phyloP scores from a whole-genome alignment of 495 filamentous ascomycete genomes.

The Aspergillus baeticus region DNA sequence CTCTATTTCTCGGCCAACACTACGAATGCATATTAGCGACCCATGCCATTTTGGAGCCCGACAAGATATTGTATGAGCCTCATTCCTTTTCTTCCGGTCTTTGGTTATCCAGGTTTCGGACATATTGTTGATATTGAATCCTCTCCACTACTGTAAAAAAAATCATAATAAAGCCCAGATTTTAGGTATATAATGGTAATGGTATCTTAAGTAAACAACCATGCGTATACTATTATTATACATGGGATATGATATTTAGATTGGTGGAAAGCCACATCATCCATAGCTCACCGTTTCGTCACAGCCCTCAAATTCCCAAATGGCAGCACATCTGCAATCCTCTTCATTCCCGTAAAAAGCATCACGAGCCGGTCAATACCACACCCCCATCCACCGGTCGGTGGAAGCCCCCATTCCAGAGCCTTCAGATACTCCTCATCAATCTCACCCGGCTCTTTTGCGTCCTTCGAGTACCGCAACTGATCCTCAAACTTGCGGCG shows the following conservation, averaged over 20 bases:
- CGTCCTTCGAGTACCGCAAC: slow-evolving; percentile 38
- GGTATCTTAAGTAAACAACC: slow-evolving; percentile 6
- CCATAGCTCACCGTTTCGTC: slow-evolving; percentile 19
- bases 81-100: background rate
- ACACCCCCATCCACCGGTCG: slow-evolving; percentile 95
- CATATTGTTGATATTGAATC: too few relatives aligned
- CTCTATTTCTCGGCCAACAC: background rate
- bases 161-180: too few relatives aligned
- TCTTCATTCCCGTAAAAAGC: slow-evolving; percentile 72
- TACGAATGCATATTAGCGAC: background rate
- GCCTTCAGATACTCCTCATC: slow-evolving; percentile 85
- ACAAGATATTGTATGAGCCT: too few relatives aligned
- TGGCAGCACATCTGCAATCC: slow-evolving; percentile 78
- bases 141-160: too few relatives aligned
- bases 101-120: background rate
- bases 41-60: background rate
- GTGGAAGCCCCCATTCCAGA: slow-evolving; percentile 82
- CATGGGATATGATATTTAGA: too few relatives aligned
- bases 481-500: slow-evolving; percentile 76
- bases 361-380: slow-evolving; percentile 88
- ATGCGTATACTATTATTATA: too few relatives aligned
- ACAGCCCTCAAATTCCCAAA: slow-evolving; percentile 76
- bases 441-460: slow-evolving; percentile 45
- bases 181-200: background rate
- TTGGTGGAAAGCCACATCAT: too few relatives aligned